phyloP scores from a whole-genome alignment of 1,139 yeast genomes.

The Geotrichum bryndzae region DNA sequence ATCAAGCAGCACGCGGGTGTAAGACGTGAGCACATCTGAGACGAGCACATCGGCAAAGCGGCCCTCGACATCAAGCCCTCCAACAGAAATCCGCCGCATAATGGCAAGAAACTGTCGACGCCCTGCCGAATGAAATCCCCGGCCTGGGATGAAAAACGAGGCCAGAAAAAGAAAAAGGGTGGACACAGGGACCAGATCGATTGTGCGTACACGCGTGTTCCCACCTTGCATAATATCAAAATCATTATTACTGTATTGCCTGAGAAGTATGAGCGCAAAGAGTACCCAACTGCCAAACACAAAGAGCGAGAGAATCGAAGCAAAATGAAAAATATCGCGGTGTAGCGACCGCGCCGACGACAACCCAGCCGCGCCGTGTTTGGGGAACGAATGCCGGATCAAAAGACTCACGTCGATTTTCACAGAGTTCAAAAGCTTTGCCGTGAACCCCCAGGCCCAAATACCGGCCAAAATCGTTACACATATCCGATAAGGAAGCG shows the following conservation, averaged over 20 bases:
- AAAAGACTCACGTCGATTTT: conserved; percentile 41
- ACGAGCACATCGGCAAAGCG: conserved; percentile 74
- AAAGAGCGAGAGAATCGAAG: conserved; percentile 22
- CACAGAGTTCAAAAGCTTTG: conserved; percentile 35
- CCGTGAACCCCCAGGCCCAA: conserved; percentile 47
- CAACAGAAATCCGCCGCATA: conserved; percentile 47
- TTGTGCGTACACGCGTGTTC: conserved; percentile 1
- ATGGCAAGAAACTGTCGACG: conserved; percentile 35
- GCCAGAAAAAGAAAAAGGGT: conserved; percentile 31
- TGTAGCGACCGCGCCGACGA: conserved; percentile 19
- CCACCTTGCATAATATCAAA: neutral
- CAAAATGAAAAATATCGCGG: conserved; percentile 27
- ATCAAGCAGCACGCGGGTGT: conserved; percentile 69
- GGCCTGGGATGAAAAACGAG: conserved; percentile 29
- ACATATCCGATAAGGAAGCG: conserved; percentile 47
- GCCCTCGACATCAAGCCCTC: conserved; percentile 48
- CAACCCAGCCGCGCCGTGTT: neutral
- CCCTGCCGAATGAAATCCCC: conserved; percentile 27
- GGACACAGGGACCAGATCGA: conserved; percentile 36
- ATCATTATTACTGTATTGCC: neutral
- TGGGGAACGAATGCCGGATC: conserved; percentile 30
- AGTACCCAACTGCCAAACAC: conserved; percentile 13
- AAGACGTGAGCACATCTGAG: conserved; percentile 78
- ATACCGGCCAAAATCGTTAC: conserved; percentile 42
- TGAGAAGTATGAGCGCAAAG: conserved; percentile 3